phyloP scores from a whole-genome alignment of 345 rosid species.

The Salix caprea region DNA sequence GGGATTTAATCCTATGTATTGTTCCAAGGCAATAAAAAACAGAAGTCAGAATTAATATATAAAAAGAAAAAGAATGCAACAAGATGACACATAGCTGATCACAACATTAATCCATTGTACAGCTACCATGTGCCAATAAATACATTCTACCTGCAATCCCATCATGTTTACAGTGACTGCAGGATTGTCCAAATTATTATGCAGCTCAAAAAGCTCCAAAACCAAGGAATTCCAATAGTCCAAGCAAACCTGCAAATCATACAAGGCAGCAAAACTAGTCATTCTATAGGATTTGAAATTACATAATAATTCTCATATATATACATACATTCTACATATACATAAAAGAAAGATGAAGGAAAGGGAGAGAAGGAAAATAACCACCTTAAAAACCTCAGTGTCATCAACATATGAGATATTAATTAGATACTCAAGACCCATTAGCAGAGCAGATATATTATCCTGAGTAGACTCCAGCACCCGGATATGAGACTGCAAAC shows the following conservation, averaged over 20 bases:
- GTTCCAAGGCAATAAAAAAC: not conserved
- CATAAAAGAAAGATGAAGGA: not conserved
- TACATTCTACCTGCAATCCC: constrained; percentile 66
- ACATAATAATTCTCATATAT: not conserved
- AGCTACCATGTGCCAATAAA: not conserved
- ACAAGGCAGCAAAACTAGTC: not conserved
- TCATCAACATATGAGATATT: constrained; percentile 95
- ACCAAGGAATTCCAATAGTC: constrained; percentile 97
- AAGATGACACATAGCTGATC: not conserved
- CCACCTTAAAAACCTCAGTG: constrained; percentile 97
- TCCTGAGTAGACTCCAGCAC: constrained; percentile 78
- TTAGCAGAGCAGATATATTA: constrained; percentile 49
- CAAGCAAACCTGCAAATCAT: constrained; percentile 73
- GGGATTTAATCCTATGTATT: not conserved
- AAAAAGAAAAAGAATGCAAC: not conserved
- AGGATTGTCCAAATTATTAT: constrained; percentile 75
- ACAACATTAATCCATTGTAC: not conserved
- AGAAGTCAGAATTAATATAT: not conserved
- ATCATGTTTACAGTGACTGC: constrained; percentile 63
- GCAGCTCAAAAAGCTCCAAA: constrained; percentile 84
- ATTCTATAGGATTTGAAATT: not conserved
- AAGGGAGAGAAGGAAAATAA: not conserved
- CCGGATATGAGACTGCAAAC: constrained; percentile 76
- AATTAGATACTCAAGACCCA: constrained; percentile 89
- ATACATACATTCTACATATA: not conserved